Conservation (phyloP, 2,329 filamentous ascomycete species). For the Pseudopithomyces chartarum region DNA sequence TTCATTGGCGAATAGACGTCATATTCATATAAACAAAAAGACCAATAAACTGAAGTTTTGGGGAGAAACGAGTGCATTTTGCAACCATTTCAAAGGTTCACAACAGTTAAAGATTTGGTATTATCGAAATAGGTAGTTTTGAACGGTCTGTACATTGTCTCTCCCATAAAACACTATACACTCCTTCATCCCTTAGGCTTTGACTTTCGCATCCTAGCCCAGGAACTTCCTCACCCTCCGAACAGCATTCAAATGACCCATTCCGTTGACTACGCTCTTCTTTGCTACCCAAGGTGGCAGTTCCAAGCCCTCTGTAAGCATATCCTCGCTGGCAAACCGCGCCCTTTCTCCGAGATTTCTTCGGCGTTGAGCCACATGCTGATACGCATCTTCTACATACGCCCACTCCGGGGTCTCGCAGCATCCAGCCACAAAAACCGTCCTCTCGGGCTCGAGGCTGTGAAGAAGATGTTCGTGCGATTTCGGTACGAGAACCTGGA, state of each 20-base stretch:
- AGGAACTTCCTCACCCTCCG: conserved; percentile 38
- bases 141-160: neutral
- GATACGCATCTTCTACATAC: conserved; percentile 38
- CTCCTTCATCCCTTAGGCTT: neutral
- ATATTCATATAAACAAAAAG: neutral
- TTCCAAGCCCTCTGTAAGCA: conserved; percentile 5
- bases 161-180: neutral
- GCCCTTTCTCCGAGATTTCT: conserved; percentile 5
- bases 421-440: conserved; percentile 39
- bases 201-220: neutral
- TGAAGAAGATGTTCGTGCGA: conserved; percentile 30
- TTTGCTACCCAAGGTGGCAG: conserved; percentile 30
- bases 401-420: conserved; percentile 42
- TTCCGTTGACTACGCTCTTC: conserved; percentile 21
- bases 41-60: neutral
- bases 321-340: conserved; percentile 12
- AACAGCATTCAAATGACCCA: conserved; percentile 37
- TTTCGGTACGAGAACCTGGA: conserved; percentile 72
- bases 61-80: neutral
- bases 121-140: neutral
- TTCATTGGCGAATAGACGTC: neutral
- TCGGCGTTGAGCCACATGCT: neutral
- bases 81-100: neutral
- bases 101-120: neutral
- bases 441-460: conserved; percentile 29